Conservation (phyloP, 139 green algal genomes). For the Limnomonas spitsbergensis region DNA sequence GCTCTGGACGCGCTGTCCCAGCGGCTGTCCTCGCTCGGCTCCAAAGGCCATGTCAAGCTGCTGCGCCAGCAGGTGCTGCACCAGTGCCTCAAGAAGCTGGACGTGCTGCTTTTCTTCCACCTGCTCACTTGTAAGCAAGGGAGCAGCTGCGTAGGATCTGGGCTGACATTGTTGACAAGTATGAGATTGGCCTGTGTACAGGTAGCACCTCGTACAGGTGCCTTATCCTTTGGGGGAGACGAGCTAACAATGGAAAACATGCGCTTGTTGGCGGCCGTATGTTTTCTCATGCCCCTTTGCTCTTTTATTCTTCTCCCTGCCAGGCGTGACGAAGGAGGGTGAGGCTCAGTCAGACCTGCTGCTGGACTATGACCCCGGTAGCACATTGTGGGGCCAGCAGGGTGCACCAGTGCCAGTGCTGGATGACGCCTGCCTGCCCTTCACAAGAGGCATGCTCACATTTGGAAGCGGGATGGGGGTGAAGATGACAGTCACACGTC, state of each 20-base stretch:
- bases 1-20: slow-evolving; percentile 43
- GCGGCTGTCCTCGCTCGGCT: slow-evolving; percentile 27
- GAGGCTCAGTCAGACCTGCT: slow-evolving; percentile 13
- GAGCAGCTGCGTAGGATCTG: no score
- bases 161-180: no score
- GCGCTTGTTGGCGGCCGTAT: no score
- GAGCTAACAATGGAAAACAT: no score
- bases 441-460: slow-evolving; percentile 57
- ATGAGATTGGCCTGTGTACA: no score
- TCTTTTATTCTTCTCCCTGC: no score
- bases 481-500: slow-evolving; percentile 29
- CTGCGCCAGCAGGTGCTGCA: slow-evolving; percentile 59
- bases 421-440: slow-evolving; percentile 62
- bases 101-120: slow-evolving; percentile 65
- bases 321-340: no score
- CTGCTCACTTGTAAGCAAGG: slow-evolving; percentile 42
- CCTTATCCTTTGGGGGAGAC: no score
- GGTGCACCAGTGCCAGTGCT: slow-evolving; percentile 29
- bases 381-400: slow-evolving; percentile 5
- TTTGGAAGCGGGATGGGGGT: slow-evolving; percentile 70
- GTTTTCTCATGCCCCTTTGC: no score
- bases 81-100: slow-evolving; percentile 15
- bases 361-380: slow-evolving; percentile 21
- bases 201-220: no score
- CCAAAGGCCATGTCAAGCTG: slow-evolving; percentile 43